Base-by-base conservation (phyloP, 805 yeast genomes). In the Diddensiella caesifluorescens region DNA sequence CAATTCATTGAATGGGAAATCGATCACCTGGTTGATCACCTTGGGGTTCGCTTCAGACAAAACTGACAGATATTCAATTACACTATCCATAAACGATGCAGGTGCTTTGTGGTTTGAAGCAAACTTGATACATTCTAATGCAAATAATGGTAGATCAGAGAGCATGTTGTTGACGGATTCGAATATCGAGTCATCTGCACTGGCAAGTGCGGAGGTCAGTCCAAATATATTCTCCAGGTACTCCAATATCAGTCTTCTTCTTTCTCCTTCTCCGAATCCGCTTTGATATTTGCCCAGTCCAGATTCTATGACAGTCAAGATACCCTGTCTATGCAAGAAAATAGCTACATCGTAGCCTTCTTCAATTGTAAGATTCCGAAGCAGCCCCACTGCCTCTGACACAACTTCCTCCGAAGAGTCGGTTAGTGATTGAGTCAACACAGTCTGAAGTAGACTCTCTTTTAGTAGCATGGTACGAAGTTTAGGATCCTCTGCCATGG, bases 341-440 rank as follows among this genome's bases (percentile, higher is more conserved):
- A 76, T 74, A 21, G 87, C 77, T 27, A 86, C 73, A 49, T 86
- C 95, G 52, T 85, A 80, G 16, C 96, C 97, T 62, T 88, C 95
- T 56, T 86, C 95, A 40, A 86, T 69, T 2, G 83, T 80, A 42
- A 90, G 57, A 56, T 83, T 87, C 58, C 95, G 74, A 48, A 92
- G 64, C 19, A 90, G 66, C 1, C 95, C 97, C 52, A 77, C 80
- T 1, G 90, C 71, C 53, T 83, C 94, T 16, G 83, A 83, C 15
- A 84, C 81, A 34, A 86, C 76, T 51, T 87, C 95, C 42, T 79
- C 80, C 49, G 80, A 72, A 16, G 71, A 57, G 57, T 86, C 95
- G 34, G 74, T 75, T 18, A 89, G 61, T 22, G 80, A 69, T 45
- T 79, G 78, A 18, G 79, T 79, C 62, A 87, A 50, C 1, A 88